A percentile compares a stretch with the other conserved stretches of the same genome.
Conservation (phyloP, 331 rosid species). For the Acacia concinna region DNA sequence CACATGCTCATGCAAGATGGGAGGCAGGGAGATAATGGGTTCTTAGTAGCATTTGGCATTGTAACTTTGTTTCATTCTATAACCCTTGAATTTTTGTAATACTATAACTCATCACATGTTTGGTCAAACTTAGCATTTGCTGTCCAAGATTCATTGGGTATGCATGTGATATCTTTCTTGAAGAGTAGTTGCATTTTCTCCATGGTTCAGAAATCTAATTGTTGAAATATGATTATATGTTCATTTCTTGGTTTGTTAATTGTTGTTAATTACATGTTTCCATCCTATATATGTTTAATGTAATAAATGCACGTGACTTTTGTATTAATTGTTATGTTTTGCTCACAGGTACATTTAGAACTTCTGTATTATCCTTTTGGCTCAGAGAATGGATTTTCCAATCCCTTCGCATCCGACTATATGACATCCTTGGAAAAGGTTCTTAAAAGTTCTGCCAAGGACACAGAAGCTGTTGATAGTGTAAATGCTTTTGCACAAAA, state of each 20-base stretch:
- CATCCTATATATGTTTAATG: neutral
- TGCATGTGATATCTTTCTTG: neutral
- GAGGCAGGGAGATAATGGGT: neutral
- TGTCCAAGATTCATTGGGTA: neutral
- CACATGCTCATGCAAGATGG: neutral
- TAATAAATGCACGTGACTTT: conserved; percentile 22
- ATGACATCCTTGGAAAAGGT: conserved; percentile 90
- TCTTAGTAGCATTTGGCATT: neutral
- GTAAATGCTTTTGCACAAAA: conserved; percentile 62
- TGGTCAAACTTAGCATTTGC: neutral
- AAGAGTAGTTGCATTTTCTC: neutral
- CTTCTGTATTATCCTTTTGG: conserved; percentile 81
- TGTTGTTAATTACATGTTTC: neutral
- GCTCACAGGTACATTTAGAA: conserved; percentile 84
- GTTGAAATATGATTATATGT: neutral
- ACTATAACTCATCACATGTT: neutral
- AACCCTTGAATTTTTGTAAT: neutral
- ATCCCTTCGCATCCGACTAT: conserved; percentile 64
- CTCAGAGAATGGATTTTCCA: conserved; percentile 63
- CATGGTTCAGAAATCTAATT: neutral
- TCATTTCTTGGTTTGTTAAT: conserved; percentile 10
- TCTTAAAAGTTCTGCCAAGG: conserved; percentile 58
- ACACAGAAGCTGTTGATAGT: conserved; percentile 53
- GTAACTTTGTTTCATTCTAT: neutral
- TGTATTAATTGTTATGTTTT: conserved; percentile 19